Conservation (phyloP, 108 stramenopile genomes). For the Fistulifera pelliculosa region DNA sequence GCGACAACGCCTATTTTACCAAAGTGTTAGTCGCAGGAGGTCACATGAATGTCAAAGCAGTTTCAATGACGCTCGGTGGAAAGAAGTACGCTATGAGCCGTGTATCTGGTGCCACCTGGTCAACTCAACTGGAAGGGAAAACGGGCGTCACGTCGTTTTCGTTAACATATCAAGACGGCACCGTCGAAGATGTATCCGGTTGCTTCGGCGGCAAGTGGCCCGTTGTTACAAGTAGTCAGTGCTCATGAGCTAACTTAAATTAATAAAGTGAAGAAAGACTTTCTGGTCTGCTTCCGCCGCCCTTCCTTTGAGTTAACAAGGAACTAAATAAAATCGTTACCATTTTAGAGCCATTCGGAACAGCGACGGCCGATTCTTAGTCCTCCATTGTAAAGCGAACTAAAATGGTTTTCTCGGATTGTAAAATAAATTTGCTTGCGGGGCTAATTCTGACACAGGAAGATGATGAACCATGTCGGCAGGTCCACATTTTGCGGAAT, state of each 20-base stretch:
- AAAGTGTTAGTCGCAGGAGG: conserved; percentile 7
- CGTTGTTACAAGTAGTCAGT: conserved; percentile 1
- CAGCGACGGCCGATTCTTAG: too few species aligned
- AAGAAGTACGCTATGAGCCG: neutral
- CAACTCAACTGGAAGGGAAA: neutral
- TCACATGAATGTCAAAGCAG: neutral
- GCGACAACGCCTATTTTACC: conserved; percentile 1
- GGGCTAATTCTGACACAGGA: too few species aligned
- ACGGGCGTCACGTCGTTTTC: neutral
- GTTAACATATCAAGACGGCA: conserved; percentile 2
- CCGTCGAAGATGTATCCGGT: neutral
- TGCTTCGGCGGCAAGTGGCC: conserved; percentile 1
- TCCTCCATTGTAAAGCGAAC: too few species aligned
- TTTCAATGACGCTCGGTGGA: neutral
- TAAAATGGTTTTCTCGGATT: too few species aligned
- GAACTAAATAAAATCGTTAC: too few species aligned
- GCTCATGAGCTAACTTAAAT: neutral
- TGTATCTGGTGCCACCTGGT: conserved; percentile 1
- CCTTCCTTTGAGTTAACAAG: too few species aligned
- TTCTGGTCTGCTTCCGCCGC: too few species aligned
- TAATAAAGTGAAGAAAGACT: too few species aligned
- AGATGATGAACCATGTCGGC: too few species aligned
- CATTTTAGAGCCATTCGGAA: too few species aligned
- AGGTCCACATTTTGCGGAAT: too few species aligned
- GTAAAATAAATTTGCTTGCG: too few species aligned